phyloP scores from a whole-genome alignment of 1,284 basidiomycete species.

The Cerrena zonata region DNA sequence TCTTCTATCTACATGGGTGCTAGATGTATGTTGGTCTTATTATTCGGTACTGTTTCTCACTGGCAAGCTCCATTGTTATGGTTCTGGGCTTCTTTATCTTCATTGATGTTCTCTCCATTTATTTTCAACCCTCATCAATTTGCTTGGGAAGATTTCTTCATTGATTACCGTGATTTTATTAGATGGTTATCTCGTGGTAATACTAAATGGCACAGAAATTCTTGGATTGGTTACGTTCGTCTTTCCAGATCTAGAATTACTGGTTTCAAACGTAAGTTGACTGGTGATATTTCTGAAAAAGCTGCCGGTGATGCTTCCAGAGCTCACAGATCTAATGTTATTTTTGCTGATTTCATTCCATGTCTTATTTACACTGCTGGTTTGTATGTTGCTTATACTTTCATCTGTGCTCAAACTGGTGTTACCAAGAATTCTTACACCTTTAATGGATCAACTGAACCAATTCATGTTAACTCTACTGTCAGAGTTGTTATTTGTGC shows the following conservation, averaged over 20 bases:
- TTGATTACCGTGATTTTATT: constrained; percentile 94
- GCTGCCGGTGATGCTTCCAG: constrained; percentile 86
- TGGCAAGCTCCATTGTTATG: constrained; percentile 94
- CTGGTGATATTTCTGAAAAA: constrained; percentile 93
- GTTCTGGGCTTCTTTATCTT: constrained; percentile 92
- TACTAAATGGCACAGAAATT: constrained; percentile 89
- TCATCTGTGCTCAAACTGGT: no score
- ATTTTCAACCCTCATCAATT: constrained; percentile 98
- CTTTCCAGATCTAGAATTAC: constrained; percentile 93
- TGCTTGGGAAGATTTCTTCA: constrained; percentile 90
- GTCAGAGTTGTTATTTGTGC: constrained; percentile 88
- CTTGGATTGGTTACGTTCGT: constrained; percentile 97
- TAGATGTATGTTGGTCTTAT: constrained; percentile 81
- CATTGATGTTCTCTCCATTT: constrained; percentile 91
- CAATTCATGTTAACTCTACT: constrained; percentile 85
- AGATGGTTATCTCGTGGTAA: constrained; percentile 98
- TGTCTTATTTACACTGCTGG: constrained; percentile 75
- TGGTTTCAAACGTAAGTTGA: constrained; percentile 96
- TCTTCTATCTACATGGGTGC: constrained; percentile 96
- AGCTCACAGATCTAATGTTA: constrained; percentile 79
- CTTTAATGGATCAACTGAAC: constrained; percentile 54
- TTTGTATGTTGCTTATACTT: constrained; percentile 85
- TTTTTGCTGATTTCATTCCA: constrained; percentile 83
- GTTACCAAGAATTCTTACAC: constrained; percentile 82
- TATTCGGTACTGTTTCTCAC: constrained; percentile 84